These are phyloP conservation scores for Dryas alaskensis DNA, from an alignment of 306 rosid species.

Conservation along the genomic window DNA sequence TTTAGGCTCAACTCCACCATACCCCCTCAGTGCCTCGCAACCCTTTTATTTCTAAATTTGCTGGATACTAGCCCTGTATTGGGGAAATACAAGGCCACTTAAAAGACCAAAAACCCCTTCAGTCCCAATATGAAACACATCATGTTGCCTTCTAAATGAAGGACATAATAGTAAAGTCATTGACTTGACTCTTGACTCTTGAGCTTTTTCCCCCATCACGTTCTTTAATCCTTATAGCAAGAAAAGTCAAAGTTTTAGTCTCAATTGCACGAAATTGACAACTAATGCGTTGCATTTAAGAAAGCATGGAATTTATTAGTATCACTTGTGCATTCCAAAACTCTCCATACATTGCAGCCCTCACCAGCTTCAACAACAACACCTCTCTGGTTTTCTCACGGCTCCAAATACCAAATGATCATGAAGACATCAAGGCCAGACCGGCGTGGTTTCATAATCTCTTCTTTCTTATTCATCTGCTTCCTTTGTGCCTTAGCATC, in stretches of 20 bases:
- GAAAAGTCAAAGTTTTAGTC: constrained; percentile 55
- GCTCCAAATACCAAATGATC: constrained; percentile 8
- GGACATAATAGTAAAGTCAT: background rate
- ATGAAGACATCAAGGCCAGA: constrained; percentile 38
- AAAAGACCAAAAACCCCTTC: constrained; percentile 19
- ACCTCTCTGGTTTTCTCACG: background rate
- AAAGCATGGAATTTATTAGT: constrained; percentile 33
- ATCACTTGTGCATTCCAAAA: background rate
- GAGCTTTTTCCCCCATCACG: constrained; percentile 7
- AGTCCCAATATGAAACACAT: background rate
- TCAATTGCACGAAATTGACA: constrained; percentile 40
- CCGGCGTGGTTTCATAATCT: constrained; percentile 40
- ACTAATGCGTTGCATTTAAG: constrained; percentile 51
- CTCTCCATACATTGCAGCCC: background rate
- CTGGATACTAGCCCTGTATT: constrained; percentile 29
- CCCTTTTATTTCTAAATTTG: background rate
- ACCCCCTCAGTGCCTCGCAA: constrained; percentile 11
- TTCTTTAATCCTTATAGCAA: constrained; percentile 17
- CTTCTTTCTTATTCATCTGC: constrained; percentile 47
- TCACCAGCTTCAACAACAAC: background rate
- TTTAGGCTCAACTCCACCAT: constrained; percentile 53
- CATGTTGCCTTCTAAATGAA: background rate
- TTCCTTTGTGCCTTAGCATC: constrained; percentile 70
- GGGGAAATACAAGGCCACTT: background rate
- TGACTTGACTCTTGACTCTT: no score